Base-by-base conservation (phyloP, 2,329 filamentous ascomycete genomes). In the Pyricularia pennisetigena region DNA sequence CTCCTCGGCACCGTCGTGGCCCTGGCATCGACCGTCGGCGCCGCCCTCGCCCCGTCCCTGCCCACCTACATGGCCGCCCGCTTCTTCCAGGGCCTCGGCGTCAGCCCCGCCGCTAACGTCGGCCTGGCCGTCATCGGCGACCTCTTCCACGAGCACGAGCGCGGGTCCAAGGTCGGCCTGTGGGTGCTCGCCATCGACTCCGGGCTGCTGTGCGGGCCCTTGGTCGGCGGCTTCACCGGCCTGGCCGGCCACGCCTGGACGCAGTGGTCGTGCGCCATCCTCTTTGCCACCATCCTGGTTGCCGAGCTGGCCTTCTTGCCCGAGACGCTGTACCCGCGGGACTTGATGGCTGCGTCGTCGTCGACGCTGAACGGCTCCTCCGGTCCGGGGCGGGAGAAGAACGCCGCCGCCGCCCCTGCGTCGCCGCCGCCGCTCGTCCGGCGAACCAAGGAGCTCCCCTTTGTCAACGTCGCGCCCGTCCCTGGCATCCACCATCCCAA, bases 31-130 rank as follows among this genome's bases (percentile, higher is more conserved):
- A 76, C 75, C 49, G 70, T 78, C 59, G 76, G 77, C 66, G 76
- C 76, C 30, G 75, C 77, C 10, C 71, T 77, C 6, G 74, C 77
- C 20, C 71, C 75, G 5, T 73, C 74, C 30, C 84, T 84, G 72
- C 71, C 74, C 1, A 80, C 80, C 0, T 87, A 87, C 73, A 85
- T 87, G 83, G 81, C 82, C n/a, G 83, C 82, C 1, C 76, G 85
- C 2, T 86, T 87, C 72, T 85, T 87, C 72, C 84, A 87, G 72
- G 85, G 85, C 0, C 77, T 87, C 10, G 85, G 85, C 0, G 83
- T 84, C 16, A 80, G 81, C 61, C 85, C 85, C 4, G 83, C 81
- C 1, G 79, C 82, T 4, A 86, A 82, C 1, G 82, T 87, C 14
- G 85, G 85, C 0, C 78, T 87, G 73, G 83, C 83, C 29, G 79